Conservation (phyloP, 2,329 filamentous ascomycete genomes). For the Cryphonectria parasitica region DNA sequence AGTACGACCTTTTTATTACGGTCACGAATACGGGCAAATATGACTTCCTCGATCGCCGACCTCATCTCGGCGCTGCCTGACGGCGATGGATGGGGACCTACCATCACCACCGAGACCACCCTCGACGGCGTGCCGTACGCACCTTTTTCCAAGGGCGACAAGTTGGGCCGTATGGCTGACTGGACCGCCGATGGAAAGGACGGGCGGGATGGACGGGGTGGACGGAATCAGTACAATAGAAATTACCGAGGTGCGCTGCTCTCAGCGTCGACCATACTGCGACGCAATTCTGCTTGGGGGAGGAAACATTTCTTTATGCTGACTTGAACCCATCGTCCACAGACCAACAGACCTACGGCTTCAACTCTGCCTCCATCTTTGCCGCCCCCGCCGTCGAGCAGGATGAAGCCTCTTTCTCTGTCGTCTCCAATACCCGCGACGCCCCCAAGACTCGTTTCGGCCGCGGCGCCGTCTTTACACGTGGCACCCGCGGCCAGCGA, state of each 20-base stretch:
- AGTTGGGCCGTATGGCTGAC: conserved; percentile 98
- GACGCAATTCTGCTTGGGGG: neutral
- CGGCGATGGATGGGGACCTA: conserved; percentile 85
- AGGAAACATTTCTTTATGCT: conserved; percentile 28
- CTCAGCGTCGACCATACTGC: neutral
- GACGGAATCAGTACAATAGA: conserved; percentile 86
- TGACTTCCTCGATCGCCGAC: conserved; percentile 50
- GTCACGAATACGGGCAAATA: conserved; percentile 25
- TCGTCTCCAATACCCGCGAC: conserved; percentile 93
- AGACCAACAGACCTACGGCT: conserved; percentile 98
- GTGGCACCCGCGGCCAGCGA: conserved; percentile 79
- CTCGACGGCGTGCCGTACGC: conserved; percentile 96
- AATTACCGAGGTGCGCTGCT: conserved; percentile 79
- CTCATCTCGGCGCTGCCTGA: conserved; percentile 74
- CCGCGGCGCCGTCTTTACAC: conserved; percentile 87
- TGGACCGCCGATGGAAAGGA: conserved; percentile 95
- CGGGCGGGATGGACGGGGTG: conserved; percentile 69
- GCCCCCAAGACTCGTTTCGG: conserved; percentile 85
- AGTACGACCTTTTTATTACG: neutral
- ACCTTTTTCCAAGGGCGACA: conserved; percentile 98
- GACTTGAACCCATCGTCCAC: conserved; percentile 24
- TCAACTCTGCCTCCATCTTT: conserved; percentile 84
- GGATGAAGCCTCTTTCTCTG: conserved; percentile 95
- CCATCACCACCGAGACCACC: conserved; percentile 81
- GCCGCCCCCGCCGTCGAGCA: conserved; percentile 83